Evolutionary conservation across 192 early-diverging fungal species (phyloP), one percentile per base, ranked within the genome.

Genomic region (Backusella tuberculispora): DNA sequence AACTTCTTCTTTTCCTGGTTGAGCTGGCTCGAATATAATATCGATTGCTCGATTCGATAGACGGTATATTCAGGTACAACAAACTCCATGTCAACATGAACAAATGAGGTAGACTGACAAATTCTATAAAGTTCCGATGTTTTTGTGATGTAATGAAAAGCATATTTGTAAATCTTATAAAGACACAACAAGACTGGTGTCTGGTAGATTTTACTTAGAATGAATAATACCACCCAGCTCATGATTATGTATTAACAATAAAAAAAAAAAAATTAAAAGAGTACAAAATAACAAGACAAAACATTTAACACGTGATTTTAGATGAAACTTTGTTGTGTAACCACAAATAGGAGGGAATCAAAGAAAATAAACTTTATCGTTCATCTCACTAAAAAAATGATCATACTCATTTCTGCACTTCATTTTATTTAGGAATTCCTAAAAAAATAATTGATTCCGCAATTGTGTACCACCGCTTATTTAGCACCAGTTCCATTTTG

Each of bases 81-180:
- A 13, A 38, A 34, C 29, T 34, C 24, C 65, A 24, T 26, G 37
- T 68, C 40, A 42, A 24, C 26, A n/a, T 63, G 13, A 6, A 40
- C 48, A 38, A 69, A 17, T 5, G 69, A 37, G 6, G 64, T 34
- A 37, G 67, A n/a, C 19, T 69, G 56, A 17, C 88, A 89, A 42
- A 89, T 77, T 9, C 86, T 76, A 1, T 84, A 92, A 71, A 93
- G 76, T 56, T 91, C 91, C 0, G 92, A 82, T n/a, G 89, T 89
- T 38, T 81, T 76, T 50, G 87, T 87, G n/a, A 88, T 26, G 17
- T 81, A 67, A 8, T 88, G 82, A 56, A 81, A 74, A 41, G 89
- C 38, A 66, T 74, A 75, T 72, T 93, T 93, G 80, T 82, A 80
- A 40, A 81, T 19, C 66, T 88, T 87, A 71, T 87, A 92, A 40